Evolutionary conservation across 495 filamentous ascomycete species (phyloP).

Genomic region (Tuber aestivum): DNA sequence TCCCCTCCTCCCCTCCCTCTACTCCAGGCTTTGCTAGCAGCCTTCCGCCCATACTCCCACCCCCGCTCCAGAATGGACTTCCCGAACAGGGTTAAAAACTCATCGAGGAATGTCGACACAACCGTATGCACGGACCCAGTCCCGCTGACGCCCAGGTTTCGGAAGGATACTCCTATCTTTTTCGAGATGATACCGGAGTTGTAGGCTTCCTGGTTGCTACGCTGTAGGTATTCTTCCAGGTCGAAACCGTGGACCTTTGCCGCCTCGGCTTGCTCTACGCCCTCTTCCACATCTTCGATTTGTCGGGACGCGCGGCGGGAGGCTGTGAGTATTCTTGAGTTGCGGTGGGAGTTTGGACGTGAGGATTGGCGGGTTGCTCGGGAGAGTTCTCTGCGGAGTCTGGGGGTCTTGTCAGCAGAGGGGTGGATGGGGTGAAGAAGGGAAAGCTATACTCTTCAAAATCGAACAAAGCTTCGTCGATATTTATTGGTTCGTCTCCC

Average conservation of each 20-base stretch:
- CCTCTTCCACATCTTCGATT: constrained; percentile 31
- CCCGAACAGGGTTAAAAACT: constrained; percentile 37
- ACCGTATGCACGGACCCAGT: constrained; percentile 50
- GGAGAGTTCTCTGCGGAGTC: constrained; percentile 34
- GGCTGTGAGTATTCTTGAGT: background rate
- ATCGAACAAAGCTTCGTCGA: constrained; percentile 33
- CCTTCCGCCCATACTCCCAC: constrained; percentile 43
- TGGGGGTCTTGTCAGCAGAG: constrained; percentile 3
- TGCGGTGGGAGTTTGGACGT: constrained; percentile 1
- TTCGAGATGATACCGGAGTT: constrained; percentile 49
- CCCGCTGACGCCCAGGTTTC: constrained; percentile 52
- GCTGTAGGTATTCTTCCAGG: constrained; percentile 41
- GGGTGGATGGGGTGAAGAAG: background rate
- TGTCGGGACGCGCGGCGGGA: constrained; percentile 2
- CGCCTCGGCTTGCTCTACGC: constrained; percentile 16
- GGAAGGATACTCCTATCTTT: constrained; percentile 79
- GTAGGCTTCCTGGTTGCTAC: constrained; percentile 23
- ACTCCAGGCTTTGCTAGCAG: constrained; percentile 50
- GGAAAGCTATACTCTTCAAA: constrained; percentile 33
- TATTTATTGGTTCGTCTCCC: constrained; percentile 31
- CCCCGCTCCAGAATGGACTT: constrained; percentile 35
- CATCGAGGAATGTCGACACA: constrained; percentile 35
- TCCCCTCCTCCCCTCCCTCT: constrained; percentile 43
- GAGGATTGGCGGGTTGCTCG: constrained; percentile 13
- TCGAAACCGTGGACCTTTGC: constrained; percentile 16